Evolutionary conservation across 2,329 filamentous ascomycete genomes (phyloP), one percentile per base, ranked within the genome.

Genomic region (Cladophialophora carrionii): DNA sequence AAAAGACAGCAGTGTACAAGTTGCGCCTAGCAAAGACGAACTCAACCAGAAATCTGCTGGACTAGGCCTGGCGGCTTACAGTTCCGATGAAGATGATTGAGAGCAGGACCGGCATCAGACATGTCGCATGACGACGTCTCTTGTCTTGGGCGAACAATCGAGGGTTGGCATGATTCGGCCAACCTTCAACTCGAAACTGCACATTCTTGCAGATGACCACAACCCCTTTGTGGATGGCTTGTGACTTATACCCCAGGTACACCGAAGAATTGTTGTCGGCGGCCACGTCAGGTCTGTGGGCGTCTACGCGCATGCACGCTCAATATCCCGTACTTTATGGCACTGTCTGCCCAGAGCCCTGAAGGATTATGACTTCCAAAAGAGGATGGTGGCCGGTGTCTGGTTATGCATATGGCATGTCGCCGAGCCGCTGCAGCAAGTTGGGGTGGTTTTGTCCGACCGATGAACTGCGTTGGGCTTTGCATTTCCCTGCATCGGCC

Each of bases 31-130:
- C 12, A 51, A 26, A 51, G 24, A n/a, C 22, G 14, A 20, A 20
- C 48, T 9, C 24, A 46, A 48, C 31, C 31, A 72, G 34, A 61
- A 72, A n/a, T 41, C 73, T 10, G 57, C 68, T 17, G 71, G 71
- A 17, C 72, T 78, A 29, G 77, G 77, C 22, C 65, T 80, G 52
- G 76, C 72, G 20, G 76, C 71, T 17, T 80, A 80, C 62, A 75
- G 74, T 64, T 79, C 78, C 7, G 77, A 79, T 60, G 78, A 78
- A 20, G 77, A 78, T 68, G 77, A 60, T 9, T 63, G 46, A 62
- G 48, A 24, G 48, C 48, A 51, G 24, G 14, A 51, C 24, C 2
- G 24, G 22, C 20, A 20, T 29, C 6, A 51, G 20, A 43, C 24
- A 20, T 26, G 20, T 26, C 4, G 48, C 4, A 51, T 51, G 22